Conservation (phyloP, 345 rosid genomes). For the Excoecaria agallocha region DNA sequence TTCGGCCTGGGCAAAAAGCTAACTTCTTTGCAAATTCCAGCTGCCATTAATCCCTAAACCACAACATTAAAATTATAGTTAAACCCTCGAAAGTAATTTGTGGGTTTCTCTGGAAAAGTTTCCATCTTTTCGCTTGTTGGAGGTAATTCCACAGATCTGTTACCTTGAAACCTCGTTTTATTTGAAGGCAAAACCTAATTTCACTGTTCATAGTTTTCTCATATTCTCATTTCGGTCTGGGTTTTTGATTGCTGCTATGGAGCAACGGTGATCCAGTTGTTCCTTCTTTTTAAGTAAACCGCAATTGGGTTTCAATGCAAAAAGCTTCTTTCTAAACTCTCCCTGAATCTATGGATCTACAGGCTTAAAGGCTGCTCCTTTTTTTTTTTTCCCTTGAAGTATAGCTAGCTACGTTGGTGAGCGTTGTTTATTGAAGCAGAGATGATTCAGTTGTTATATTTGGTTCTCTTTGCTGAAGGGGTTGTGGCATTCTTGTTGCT, state of each 20-base stretch:
- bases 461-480: constrained; percentile 79
- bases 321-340: neutral
- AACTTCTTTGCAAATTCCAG: constrained; percentile 12
- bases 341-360: neutral
- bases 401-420: constrained; percentile 9
- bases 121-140: constrained; percentile 11
- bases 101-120: constrained; percentile 17
- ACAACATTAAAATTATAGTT: neutral
- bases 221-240: neutral
- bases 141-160: constrained; percentile 27
- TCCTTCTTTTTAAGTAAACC: neutral
- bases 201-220: neutral
- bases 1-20: constrained; percentile 12
- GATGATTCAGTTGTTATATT: constrained; percentile 83
- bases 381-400: neutral
- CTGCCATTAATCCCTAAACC: constrained; percentile 17
- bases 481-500: constrained; percentile 61
- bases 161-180: constrained; percentile 12
- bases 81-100: neutral
- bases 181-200: constrained; percentile 3
- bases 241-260: neutral
- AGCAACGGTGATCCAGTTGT: neutral
- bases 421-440: constrained; percentile 22
- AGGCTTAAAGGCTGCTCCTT: neutral
- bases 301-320: constrained; percentile 6